phyloP scores from a whole-genome alignment of 768 basidiomycete species.

The Boletus rufocinnamomeus region DNA sequence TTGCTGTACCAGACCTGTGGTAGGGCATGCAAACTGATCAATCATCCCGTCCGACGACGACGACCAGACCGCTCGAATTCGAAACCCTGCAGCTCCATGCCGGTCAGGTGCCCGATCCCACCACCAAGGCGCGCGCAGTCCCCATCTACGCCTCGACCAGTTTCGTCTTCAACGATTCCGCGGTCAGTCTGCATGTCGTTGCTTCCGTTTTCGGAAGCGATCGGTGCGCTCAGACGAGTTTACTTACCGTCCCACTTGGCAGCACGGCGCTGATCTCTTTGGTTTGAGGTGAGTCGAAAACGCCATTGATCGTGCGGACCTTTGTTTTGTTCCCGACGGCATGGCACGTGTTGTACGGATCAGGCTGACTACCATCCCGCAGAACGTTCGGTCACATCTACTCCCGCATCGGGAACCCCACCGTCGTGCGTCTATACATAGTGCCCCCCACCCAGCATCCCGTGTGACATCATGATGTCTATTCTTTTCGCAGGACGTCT shows the following conservation, averaged over 20 bases:
- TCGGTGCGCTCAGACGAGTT: slow-evolving; percentile 3
- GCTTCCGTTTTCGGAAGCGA: not conserved
- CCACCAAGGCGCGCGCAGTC: slow-evolving; percentile 60
- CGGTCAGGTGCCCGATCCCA: slow-evolving; percentile 52
- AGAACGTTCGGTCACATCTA: slow-evolving; percentile 53
- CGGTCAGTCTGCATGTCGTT: slow-evolving; percentile 32
- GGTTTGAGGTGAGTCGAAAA: slow-evolving; percentile 39
- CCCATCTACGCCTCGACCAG: slow-evolving; percentile 62
- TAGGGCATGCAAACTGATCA: not conserved
- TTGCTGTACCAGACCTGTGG: not conserved
- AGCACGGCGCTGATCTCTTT: slow-evolving; percentile 60
- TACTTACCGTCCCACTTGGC: not conserved
- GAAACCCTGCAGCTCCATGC: slow-evolving; percentile 67
- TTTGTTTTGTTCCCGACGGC: not conserved
- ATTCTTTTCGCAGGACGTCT: slow-evolving; percentile 47
- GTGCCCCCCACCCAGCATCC: not conserved
- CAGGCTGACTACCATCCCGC: not conserved
- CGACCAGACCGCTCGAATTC: slow-evolving; percentile 47
- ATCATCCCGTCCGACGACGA: not conserved
- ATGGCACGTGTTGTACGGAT: not conserved
- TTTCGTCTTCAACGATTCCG: slow-evolving; percentile 57
- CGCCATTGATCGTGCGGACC: not conserved
- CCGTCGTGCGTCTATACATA: slow-evolving; percentile 42
- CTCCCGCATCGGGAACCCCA: slow-evolving; percentile 58
- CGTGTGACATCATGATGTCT: not conserved